Conservation (phyloP, 2,329 filamentous ascomycete genomes). For the Colletotrichum magnum region DNA sequence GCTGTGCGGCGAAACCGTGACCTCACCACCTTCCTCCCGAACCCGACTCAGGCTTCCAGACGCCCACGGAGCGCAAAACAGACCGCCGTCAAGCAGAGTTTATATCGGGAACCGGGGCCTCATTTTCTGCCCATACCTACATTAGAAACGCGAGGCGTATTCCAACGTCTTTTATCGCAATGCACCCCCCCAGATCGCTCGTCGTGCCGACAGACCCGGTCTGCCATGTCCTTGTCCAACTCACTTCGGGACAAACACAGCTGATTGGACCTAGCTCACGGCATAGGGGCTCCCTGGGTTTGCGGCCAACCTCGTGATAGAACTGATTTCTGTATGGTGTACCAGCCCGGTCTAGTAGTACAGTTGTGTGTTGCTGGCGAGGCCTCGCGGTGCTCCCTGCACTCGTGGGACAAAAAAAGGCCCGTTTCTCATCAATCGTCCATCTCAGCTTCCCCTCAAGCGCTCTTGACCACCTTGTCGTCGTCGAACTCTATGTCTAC, state of each 20-base stretch:
- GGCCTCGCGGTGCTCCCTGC: conserved; percentile 21
- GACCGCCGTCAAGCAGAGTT: conserved; percentile 14
- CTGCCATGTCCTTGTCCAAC: neutral
- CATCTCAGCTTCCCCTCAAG: conserved; percentile 55
- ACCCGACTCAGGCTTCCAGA: conserved; percentile 9
- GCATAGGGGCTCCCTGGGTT: neutral
- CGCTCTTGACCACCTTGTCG: conserved; percentile 76
- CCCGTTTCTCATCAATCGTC: conserved; percentile 33
- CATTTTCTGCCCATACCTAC: neutral
- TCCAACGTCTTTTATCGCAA: neutral
- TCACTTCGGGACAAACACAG: too few species aligned
- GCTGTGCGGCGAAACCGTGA: conserved; percentile 12
- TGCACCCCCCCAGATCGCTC: neutral
- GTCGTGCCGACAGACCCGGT: neutral
- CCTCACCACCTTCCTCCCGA: conserved; percentile 13
- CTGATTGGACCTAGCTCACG: neutral
- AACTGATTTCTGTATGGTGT: conserved; percentile 40
- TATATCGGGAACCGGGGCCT: neutral
- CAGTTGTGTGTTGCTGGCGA: conserved; percentile 38
- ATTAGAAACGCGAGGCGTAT: conserved; percentile 9
- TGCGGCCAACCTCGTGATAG: conserved; percentile 14
- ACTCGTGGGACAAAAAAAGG: conserved; percentile 14
- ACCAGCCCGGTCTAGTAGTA: conserved; percentile 43
- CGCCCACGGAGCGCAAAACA: conserved; percentile 9
- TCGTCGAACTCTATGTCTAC: conserved; percentile 88